Base-by-base conservation (phyloP, 768 basidiomycete species). In the Leccinum disarticulatum region DNA sequence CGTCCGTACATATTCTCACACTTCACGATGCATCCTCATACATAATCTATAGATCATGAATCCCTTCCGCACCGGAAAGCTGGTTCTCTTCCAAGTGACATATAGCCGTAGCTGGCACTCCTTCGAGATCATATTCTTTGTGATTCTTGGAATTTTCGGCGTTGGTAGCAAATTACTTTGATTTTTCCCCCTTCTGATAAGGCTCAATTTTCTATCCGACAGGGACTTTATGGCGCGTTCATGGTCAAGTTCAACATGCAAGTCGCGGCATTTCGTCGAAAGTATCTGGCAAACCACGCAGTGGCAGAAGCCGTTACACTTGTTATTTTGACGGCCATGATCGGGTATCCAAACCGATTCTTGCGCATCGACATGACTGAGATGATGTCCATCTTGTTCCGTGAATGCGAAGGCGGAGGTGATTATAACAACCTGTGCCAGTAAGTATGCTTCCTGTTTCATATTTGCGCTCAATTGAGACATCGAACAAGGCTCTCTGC, bases 31-130 rank as follows among this genome's bases (percentile, higher is more conserved):
- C 54, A 56, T 52, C 65, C 70, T 72, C 65, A 70, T 65, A 41
- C 58, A 59, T 58, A 51, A 31, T 33, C 46, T 59, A 35, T 65
- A 96, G 93, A 91, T 92, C 6, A 95, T 99, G 91, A 98, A 98
- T 70, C 97, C 97, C 2, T 99, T 94, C 77, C 85, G 95, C 38
- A 98, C 97, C 0, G 97, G 96, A 22, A 98, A 98, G 73, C 86
- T 99, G 28, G 97, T 99, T 69, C 77, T 98, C 61, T 99, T 99
- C 78, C 95, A 98, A 71, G 93, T 99, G 66, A 95, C 95, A 2
- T 99, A 98, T 73, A 91, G 91, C 70, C 84, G 96, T 33, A 94
- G 95, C 68, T 99, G 97, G 97, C 97, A 98, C 71, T 98, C 96
- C 77, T 98, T 98, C 70, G 97, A 98, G 70, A 91, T 99, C 54